Conservation (phyloP, 2,329 filamentous ascomycete species). For the Trichoderma koningiopsis region DNA sequence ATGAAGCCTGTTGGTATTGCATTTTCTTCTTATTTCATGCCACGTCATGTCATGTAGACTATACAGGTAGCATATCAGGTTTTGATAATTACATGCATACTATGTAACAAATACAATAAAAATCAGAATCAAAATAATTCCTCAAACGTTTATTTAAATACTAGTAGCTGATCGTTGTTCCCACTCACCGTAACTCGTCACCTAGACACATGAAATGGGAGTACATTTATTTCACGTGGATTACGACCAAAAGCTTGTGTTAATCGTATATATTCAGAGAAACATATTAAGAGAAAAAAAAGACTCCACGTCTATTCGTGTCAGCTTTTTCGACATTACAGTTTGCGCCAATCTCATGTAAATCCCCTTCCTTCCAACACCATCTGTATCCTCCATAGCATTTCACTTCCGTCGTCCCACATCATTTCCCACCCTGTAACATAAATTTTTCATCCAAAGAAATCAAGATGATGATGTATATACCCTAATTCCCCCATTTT, state of each 20-base stretch:
- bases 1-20: slow-evolving; percentile 10
- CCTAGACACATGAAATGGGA: no score
- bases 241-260: neutral
- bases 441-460: slow-evolving; percentile 4
- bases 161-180: neutral
- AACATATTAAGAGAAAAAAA: neutral
- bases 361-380: slow-evolving; percentile 29
- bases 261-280: neutral
- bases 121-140: neutral
- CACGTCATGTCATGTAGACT: slow-evolving; percentile 31
- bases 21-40: slow-evolving; percentile 26
- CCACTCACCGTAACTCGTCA: neutral
- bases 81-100: slow-evolving; percentile 15
- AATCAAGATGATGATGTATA: neutral
- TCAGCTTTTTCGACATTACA: slow-evolving; percentile 38
- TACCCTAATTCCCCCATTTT: neutral
- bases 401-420: neutral
- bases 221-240: neutral
- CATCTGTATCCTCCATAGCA: slow-evolving; percentile 24
- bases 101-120: slow-evolving; percentile 17
- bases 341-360: slow-evolving; percentile 34
- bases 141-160: neutral
- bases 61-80: slow-evolving; percentile 26
- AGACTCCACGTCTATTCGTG: slow-evolving; percentile 38
- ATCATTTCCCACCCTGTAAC: neutral